Evolutionary conservation across 805 yeast genomes (phyloP).

Genomic region (Cyberlindnera sargentensis): DNA sequence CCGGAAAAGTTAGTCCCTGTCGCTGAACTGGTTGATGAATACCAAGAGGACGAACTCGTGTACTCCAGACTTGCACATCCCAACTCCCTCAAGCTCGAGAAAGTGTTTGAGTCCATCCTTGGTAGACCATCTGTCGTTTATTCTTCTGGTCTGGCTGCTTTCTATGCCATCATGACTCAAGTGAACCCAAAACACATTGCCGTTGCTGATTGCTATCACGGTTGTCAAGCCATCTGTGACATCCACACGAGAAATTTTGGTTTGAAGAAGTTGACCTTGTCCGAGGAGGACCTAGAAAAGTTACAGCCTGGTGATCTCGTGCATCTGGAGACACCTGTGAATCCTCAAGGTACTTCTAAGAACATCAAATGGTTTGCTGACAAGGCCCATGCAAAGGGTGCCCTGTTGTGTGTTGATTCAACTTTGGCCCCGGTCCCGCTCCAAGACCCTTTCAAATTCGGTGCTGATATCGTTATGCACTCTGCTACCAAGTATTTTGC

Average conservation of each 20-base stretch:
- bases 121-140: slow-evolving; percentile 64
- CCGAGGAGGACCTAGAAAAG: slow-evolving; percentile 41
- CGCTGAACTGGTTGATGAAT: slow-evolving; percentile 28
- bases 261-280: slow-evolving; percentile 39
- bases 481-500: slow-evolving; percentile 93
- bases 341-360: slow-evolving; percentile 67
- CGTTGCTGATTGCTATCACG: slow-evolving; percentile 80
- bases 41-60: slow-evolving; percentile 32
- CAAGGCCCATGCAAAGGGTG: slow-evolving; percentile 74
- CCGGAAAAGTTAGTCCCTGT: slow-evolving; percentile 49
- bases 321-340: slow-evolving; percentile 83
- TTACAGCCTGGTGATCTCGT: slow-evolving; percentile 60
- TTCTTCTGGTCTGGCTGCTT: slow-evolving; percentile 77
- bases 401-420: slow-evolving; percentile 65
- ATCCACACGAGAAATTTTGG: slow-evolving; percentile 57
- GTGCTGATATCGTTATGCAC: slow-evolving; percentile 86
- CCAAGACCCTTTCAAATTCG: slow-evolving; percentile 71
- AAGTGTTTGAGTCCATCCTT: slow-evolving; percentile 50
- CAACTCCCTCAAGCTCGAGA: slow-evolving; percentile 60
- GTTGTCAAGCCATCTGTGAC: slow-evolving; percentile 65
- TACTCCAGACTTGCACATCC: slow-evolving; percentile 79
- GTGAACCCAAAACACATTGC: slow-evolving; percentile 69
- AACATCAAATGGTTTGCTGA: slow-evolving; percentile 59
- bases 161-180: slow-evolving; percentile 63
- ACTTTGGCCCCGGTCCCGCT: slow-evolving; percentile 95